Evolutionary conservation across 768 basidiomycete species (phyloP).

Genomic region (Tephrocybe sp.): DNA sequence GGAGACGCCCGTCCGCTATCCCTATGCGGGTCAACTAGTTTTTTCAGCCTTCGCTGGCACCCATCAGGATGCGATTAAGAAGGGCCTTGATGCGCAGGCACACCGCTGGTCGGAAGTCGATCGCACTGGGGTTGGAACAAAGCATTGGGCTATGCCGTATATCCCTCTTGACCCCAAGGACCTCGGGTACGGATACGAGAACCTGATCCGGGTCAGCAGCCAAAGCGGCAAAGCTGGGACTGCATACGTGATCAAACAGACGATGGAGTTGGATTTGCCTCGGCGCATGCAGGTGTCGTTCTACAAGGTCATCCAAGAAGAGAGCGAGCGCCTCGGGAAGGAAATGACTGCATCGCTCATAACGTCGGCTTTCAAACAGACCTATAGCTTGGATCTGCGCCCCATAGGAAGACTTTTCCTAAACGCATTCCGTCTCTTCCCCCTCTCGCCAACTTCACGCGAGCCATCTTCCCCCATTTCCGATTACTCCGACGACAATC

Average conservation of each 20-base stretch:
- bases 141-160: conserved; percentile 79
- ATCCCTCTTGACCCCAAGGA: conserved; percentile 85
- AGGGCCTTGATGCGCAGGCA: conserved; percentile 73
- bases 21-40: conserved; percentile 82
- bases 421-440: conserved; percentile 57
- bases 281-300: conserved; percentile 82
- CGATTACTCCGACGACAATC: conserved; percentile 50
- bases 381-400: conserved; percentile 63
- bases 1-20: conserved; percentile 77
- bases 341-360: conserved; percentile 82
- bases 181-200: conserved; percentile 82
- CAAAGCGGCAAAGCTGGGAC: conserved; percentile 87
- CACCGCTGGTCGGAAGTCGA: conserved; percentile 52
- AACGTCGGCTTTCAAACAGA: conserved; percentile 63
- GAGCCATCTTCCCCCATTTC: conserved; percentile 38
- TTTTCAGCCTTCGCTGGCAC: conserved; percentile 87
- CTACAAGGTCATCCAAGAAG: conserved; percentile 73
- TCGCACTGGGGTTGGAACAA: conserved; percentile 38
- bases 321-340: conserved; percentile 74
- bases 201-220: conserved; percentile 86
- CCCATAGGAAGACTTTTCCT: conserved; percentile 68
- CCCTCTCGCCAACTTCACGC: conserved; percentile 37
- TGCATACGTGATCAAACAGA: conserved; percentile 79
- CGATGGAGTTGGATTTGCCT: conserved; percentile 73
- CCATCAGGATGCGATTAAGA: conserved; percentile 87